Percentiles rank a stretch among this genome's conserved stretches.
These are phyloP conservation scores for Ophiostoma piceae DNA, from an alignment of 2,329 filamentous ascomycete genomes.

Conservation along the genomic window DNA sequence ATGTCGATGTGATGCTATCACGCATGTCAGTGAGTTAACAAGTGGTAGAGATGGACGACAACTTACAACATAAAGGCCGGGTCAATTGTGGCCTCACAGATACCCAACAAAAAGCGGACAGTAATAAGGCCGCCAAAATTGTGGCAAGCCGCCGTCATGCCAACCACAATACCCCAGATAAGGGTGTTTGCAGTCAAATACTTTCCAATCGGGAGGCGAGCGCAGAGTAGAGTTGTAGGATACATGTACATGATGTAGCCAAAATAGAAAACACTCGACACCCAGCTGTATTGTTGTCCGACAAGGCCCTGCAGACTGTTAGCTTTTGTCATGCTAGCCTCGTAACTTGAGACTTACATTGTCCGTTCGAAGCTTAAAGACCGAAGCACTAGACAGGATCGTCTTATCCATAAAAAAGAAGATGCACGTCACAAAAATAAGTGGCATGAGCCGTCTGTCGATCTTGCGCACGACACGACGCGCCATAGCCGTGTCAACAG, in stretches of 20 bases:
- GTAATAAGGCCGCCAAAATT: constrained; percentile 10
- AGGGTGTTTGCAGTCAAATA: constrained; percentile 6
- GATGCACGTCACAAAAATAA: constrained; percentile 2
- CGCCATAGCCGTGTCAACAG: background rate
- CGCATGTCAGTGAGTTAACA: background rate
- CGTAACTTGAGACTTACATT: background rate
- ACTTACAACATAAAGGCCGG: constrained; percentile 12
- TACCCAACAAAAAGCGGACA: background rate
- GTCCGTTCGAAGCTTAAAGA: constrained; percentile 5
- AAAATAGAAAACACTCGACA: constrained; percentile 12
- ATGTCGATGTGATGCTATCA: constrained; percentile 2
- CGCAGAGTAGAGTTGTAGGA: constrained; percentile 4
- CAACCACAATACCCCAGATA: constrained; percentile 2
- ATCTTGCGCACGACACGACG: constrained; percentile 12
- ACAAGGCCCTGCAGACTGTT: background rate
- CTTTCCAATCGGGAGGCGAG: constrained; percentile 8
- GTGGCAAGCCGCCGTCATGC: constrained; percentile 4
- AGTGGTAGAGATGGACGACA: too few species aligned
- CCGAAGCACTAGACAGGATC: constrained; percentile 8
- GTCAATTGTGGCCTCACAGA: constrained; percentile 7
- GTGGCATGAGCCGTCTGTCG: constrained; percentile 2
- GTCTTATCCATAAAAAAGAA: constrained; percentile 13
- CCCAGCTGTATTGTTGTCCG: constrained; percentile 14
- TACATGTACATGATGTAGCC: constrained; percentile 15
- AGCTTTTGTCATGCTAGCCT: background rate